Conservation (phyloP, 192 early-diverging fungal genomes). For the Coemansia asiatica region DNA sequence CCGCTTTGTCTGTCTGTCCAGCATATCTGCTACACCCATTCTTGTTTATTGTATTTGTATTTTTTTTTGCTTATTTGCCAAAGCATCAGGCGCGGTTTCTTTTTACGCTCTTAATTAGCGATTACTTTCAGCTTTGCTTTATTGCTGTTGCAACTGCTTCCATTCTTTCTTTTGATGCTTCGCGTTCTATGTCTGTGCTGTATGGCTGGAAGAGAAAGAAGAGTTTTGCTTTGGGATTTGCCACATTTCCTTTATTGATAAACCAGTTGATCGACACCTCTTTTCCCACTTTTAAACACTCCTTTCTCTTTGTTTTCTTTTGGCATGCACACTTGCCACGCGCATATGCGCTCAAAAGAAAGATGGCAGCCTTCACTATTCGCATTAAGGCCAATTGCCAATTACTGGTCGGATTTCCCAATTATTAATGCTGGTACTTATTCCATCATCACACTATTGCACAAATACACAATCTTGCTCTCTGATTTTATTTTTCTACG, state of each 20-base stretch:
- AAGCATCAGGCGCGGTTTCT: too few relatives aligned
- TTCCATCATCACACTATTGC: neutral
- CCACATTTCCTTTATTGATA: neutral
- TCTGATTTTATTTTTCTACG: conserved; percentile 1
- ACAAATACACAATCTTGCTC: neutral
- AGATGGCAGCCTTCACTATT: neutral
- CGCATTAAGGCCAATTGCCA: neutral
- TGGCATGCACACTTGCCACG: neutral
- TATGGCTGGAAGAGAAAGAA: too few relatives aligned
- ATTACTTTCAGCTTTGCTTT: too few relatives aligned
- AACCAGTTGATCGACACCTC: conserved; percentile 3
- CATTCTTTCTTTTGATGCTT: too few relatives aligned
- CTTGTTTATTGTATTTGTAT: neutral
- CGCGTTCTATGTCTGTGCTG: too few relatives aligned
- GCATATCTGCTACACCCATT: too few relatives aligned
- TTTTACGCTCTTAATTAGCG: too few relatives aligned
- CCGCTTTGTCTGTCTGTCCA: conserved; percentile 5
- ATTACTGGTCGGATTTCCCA: neutral
- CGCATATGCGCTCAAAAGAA: neutral
- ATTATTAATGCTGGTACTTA: neutral
- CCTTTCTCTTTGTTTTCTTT: neutral
- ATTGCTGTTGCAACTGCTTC: too few relatives aligned
- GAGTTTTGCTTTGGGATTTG: conserved; percentile 1
- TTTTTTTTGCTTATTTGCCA: neutral
- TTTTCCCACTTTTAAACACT: neutral